phyloP scores from a whole-genome alignment of 805 yeast species.

The Cyberlindnera euphorbiae region DNA sequence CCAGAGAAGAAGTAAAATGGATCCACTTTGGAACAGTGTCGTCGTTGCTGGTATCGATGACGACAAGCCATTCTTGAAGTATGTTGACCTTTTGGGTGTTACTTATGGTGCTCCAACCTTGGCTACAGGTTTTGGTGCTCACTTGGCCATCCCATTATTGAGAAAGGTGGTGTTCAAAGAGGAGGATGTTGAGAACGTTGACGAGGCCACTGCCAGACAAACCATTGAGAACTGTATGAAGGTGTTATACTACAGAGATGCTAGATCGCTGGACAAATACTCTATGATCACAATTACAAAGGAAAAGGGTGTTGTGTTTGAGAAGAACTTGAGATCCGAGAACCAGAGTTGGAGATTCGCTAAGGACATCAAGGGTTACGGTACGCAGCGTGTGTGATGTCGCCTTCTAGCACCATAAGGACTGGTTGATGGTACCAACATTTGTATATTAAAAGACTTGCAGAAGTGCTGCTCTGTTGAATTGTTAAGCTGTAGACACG shows the following conservation, averaged over 20 bases:
- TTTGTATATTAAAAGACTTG: too few species aligned
- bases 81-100: conserved; percentile 89
- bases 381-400: conserved; percentile 51
- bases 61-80: conserved; percentile 69
- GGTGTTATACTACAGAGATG: conserved; percentile 93
- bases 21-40: conserved; percentile 94
- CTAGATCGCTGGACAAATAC: conserved; percentile 85
- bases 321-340: conserved; percentile 62
- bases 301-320: conserved; percentile 56
- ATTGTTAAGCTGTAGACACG: too few species aligned
- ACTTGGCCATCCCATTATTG: conserved; percentile 87
- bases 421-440: too few species aligned
- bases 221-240: conserved; percentile 87
- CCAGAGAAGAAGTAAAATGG: conserved; percentile 84
- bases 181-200: conserved; percentile 62
- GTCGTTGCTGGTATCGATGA: conserved; percentile 86
- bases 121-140: conserved; percentile 96
- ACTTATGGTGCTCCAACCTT: conserved; percentile 82
- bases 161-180: conserved; percentile 81
- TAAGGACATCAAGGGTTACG: conserved; percentile 82
- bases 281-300: conserved; percentile 71
- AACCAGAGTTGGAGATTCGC: conserved; percentile 91
- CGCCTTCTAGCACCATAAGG: too few species aligned
- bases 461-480: too few species aligned
- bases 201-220: conserved; percentile 69